Percentiles rank a stretch among this genome's conserved stretches.
phyloP scores from a whole-genome alignment of 1,139 yeast species.

The Blastobotrys petasosporus region DNA sequence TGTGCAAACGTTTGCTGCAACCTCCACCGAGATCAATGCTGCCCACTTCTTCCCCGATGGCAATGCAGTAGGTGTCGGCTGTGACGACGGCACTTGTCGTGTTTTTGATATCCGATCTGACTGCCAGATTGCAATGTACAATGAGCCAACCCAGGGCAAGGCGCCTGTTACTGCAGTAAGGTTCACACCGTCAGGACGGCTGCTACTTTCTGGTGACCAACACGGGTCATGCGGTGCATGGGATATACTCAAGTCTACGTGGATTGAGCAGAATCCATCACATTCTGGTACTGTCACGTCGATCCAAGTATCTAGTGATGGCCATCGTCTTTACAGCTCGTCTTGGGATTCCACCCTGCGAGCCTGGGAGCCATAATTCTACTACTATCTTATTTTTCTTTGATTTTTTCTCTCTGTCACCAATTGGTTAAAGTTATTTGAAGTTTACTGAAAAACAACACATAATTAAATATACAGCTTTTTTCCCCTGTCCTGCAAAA shows the following conservation, averaged over 20 bases:
- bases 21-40: constrained; percentile 62
- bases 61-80: constrained; percentile 49
- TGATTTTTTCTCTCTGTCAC: neutral
- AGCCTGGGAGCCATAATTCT: constrained; percentile 20
- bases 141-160: constrained; percentile 31
- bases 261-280: constrained; percentile 56
- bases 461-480: neutral
- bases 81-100: constrained; percentile 73
- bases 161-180: constrained; percentile 55
- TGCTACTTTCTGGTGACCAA: constrained; percentile 69
- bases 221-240: constrained; percentile 71
- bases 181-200: constrained; percentile 69
- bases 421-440: neutral
- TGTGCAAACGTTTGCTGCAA: constrained; percentile 58
- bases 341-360: constrained; percentile 34
- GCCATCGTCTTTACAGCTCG: constrained; percentile 39
- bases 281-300: constrained; percentile 59
- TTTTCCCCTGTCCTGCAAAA: neutral
- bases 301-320: constrained; percentile 67
- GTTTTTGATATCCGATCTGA: constrained; percentile 75
- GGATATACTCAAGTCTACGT: constrained; percentile 65
- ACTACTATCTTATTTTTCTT: too few species aligned
- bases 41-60: constrained; percentile 69
- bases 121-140: constrained; percentile 56
- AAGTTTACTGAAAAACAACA: neutral